These are phyloP conservation scores for Yarrowia yakushimensis DNA, from an alignment of 805 yeast genomes.

Conservation along the genomic window DNA sequence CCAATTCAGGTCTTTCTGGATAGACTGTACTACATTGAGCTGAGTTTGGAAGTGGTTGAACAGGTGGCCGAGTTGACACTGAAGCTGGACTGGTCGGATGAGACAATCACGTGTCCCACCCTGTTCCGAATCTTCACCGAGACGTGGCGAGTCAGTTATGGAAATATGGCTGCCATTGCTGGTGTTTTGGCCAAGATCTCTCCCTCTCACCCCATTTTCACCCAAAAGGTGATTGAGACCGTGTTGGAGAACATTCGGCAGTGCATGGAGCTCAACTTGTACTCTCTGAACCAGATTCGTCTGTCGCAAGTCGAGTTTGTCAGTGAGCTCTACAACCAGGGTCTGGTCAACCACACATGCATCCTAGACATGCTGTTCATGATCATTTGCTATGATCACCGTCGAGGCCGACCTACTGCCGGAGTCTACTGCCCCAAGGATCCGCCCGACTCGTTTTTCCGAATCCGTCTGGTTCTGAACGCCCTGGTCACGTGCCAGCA, in stretches of 20 bases:
- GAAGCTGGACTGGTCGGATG: slow-evolving; percentile 48
- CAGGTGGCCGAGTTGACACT: slow-evolving; percentile 42
- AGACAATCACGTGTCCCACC: slow-evolving; percentile 36
- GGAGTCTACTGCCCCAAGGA: slow-evolving; percentile 48
- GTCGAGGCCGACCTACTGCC: slow-evolving; percentile 53
- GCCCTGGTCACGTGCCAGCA: slow-evolving; percentile 41
- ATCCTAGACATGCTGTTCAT: slow-evolving; percentile 53
- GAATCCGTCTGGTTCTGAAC: slow-evolving; percentile 55
- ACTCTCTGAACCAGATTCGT: slow-evolving; percentile 55
- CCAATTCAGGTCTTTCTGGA: slow-evolving; percentile 44
- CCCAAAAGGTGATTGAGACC: slow-evolving; percentile 53
- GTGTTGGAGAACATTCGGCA: slow-evolving; percentile 58
- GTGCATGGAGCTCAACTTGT: slow-evolving; percentile 65
- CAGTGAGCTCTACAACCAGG: slow-evolving; percentile 51
- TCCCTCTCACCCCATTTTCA: slow-evolving; percentile 42
- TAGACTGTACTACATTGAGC: slow-evolving; percentile 50
- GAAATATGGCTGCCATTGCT: slow-evolving; percentile 51
- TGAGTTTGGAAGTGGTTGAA: slow-evolving; percentile 41
- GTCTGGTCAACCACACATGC: slow-evolving; percentile 46
- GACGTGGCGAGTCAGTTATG: slow-evolving; percentile 62
- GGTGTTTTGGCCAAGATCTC: slow-evolving; percentile 43
- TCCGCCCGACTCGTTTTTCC: slow-evolving; percentile 63
- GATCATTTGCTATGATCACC: slow-evolving; percentile 64
- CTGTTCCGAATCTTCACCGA: slow-evolving; percentile 48
- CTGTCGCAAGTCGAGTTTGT: slow-evolving; percentile 60